Percentiles rank a stretch among this genome's conserved stretches.
phyloP scores from a whole-genome alignment of 2,329 filamentous ascomycete genomes.

The Laburnicola sp. region DNA sequence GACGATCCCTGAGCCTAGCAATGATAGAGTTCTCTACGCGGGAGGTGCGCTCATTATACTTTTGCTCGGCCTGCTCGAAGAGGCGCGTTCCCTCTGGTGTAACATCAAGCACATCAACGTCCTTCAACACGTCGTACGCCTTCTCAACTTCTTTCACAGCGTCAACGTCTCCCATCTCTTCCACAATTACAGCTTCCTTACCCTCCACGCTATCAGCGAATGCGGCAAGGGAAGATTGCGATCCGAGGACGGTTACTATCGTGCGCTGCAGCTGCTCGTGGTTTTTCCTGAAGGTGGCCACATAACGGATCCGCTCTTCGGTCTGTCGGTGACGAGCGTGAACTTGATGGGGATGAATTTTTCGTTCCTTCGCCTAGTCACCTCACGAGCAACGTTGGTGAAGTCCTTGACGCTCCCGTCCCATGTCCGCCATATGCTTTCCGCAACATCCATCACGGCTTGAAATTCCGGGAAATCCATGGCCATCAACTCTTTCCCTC shows the following conservation, averaged over 20 bases:
- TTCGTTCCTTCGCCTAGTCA: conserved; percentile 88
- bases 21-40: conserved; percentile 99
- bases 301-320: conserved; percentile 88
- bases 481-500: conserved; percentile 86
- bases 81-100: conserved; percentile 84
- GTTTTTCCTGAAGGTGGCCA: conserved; percentile 91
- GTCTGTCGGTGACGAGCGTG: conserved; percentile 83
- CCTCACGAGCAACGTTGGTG: conserved; percentile 94
- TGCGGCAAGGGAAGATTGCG: conserved; percentile 54
- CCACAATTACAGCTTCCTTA: conserved; percentile 67
- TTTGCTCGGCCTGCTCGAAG: conserved; percentile 92
- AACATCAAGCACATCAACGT: conserved; percentile 93
- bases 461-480: conserved; percentile 91
- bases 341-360: conserved; percentile 99
- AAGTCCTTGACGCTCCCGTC: conserved; percentile 97
- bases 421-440: conserved; percentile 88
- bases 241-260: conserved; percentile 93
- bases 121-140: conserved; percentile 90
- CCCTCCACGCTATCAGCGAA: conserved; percentile 33
- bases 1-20: conserved; percentile 83
- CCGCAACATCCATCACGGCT: conserved; percentile 78
- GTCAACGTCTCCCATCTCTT: conserved; percentile 96
- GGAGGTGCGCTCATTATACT: conserved; percentile 96
- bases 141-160: conserved; percentile 94
- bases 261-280: conserved; percentile 97